Conservation (phyloP, 495 filamentous ascomycete species). For the Haplographium delicatum region DNA sequence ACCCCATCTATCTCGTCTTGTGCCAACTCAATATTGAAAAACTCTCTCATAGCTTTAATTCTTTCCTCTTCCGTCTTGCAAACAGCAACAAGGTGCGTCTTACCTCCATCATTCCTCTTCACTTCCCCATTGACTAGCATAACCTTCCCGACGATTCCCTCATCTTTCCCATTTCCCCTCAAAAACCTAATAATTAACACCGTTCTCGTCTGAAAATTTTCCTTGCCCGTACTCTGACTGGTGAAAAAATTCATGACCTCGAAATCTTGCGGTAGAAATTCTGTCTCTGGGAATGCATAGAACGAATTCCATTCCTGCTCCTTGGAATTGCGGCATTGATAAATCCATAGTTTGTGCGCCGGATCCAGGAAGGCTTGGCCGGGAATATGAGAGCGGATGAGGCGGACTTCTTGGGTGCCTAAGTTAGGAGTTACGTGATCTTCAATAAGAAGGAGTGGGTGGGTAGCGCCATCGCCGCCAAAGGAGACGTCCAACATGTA, state of each 20-base stretch:
- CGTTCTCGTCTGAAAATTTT: slow-evolving; percentile 43
- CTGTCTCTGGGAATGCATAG: slow-evolving; percentile 39
- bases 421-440: slow-evolving; percentile 22
- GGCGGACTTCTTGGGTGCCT: slow-evolving; percentile 27
- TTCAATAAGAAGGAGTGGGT: slow-evolving; percentile 15
- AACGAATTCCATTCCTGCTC: slow-evolving; percentile 30
- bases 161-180: slow-evolving; percentile 27
- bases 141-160: slow-evolving; percentile 50
- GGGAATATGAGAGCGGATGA: slow-evolving; percentile 20
- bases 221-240: slow-evolving; percentile 32
- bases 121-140: slow-evolving; percentile 51
- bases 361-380: slow-evolving; percentile 25
- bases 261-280: slow-evolving; percentile 41
- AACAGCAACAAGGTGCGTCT: slow-evolving; percentile 43
- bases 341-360: slow-evolving; percentile 35
- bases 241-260: slow-evolving; percentile 57
- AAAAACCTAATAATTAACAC: slow-evolving; percentile 55
- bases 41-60: slow-evolving; percentile 43
- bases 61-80: slow-evolving; percentile 49
- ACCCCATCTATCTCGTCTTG: slow-evolving; percentile 47
- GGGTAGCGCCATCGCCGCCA: slow-evolving; percentile 36
- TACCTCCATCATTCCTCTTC: slow-evolving; percentile 55
- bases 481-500: slow-evolving; percentile 71
- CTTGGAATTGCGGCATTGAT: slow-evolving; percentile 26
- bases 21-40: slow-evolving; percentile 51